Evolutionary conservation across 2,329 filamentous ascomycete genomes (phyloP).

Genomic region (Nothophaeocryptopus gaeumannii): DNA sequence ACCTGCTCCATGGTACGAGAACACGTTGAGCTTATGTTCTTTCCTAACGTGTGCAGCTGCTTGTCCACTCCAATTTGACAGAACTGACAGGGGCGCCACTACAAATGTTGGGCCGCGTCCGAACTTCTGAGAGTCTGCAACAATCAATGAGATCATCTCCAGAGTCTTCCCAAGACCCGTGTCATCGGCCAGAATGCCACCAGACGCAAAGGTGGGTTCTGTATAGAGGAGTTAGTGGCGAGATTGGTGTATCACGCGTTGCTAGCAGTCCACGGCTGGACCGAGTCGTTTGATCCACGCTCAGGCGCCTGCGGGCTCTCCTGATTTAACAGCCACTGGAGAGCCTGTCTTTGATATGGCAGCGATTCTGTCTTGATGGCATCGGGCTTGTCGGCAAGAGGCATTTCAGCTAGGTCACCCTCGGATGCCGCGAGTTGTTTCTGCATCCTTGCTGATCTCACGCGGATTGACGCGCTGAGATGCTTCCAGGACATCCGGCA

Average conservation of each 20-base stretch:
- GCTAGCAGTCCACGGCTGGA: constrained; percentile 44
- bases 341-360: constrained; percentile 75
- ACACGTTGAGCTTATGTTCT: constrained; percentile 61
- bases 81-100: constrained; percentile 76
- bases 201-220: constrained; percentile 66
- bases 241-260: constrained; percentile 60
- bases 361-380: constrained; percentile 65
- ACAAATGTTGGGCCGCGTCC: constrained; percentile 67
- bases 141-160: constrained; percentile 76
- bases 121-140: constrained; percentile 48
- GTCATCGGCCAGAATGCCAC: constrained; percentile 84
- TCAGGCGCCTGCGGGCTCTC: constrained; percentile 67
- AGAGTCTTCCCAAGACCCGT: constrained; percentile 92
- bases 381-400: constrained; percentile 66
- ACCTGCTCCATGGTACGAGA: constrained; percentile 69
- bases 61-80: constrained; percentile 87
- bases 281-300: constrained; percentile 58
- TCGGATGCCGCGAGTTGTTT: constrained; percentile 71
- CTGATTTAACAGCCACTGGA: constrained; percentile 77
- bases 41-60: constrained; percentile 67
- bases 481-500: constrained; percentile 63
- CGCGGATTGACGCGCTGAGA: constrained; percentile 68
- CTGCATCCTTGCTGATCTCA: constrained; percentile 61
- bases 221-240: constrained; percentile 65
- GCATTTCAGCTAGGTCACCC: constrained; percentile 66